Conservation (phyloP, 352 stramenopile species). For the Achlya hypogyna region DNA sequence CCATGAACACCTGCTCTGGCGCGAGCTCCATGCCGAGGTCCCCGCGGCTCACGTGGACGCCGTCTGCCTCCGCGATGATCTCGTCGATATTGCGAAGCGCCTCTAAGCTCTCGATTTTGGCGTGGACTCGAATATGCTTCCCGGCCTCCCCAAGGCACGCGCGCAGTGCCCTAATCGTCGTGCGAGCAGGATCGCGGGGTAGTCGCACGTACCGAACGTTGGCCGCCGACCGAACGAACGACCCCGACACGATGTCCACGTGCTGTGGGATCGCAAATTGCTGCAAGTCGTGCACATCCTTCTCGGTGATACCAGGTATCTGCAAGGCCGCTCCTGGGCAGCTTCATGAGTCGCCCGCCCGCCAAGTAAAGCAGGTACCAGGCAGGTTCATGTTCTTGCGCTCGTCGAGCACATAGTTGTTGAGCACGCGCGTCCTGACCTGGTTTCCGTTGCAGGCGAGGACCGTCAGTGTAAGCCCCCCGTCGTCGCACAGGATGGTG, state of each 20-base stretch:
- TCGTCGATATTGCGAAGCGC: conserved; percentile 94
- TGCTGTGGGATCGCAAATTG: conserved; percentile 95
- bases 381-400: conserved; percentile 98
- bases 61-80: conserved; percentile 96
- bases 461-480: conserved; percentile 89
- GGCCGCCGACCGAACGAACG: conserved; percentile 95
- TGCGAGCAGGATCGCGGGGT: background rate
- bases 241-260: conserved; percentile 98
- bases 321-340: conserved; percentile 56
- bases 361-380: conserved; percentile 30
- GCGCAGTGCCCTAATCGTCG: conserved; percentile 38
- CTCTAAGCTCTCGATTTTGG: conserved; percentile 99
- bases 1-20: conserved; percentile 97
- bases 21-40: conserved; percentile 99
- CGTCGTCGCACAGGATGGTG: conserved; percentile 95
- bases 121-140: conserved; percentile 91
- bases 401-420: conserved; percentile 88
- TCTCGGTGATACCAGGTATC: conserved; percentile 91
- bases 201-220: conserved; percentile 85
- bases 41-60: conserved; percentile 98
- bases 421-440: conserved; percentile 69
- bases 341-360: background rate
- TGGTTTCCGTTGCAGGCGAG: conserved; percentile 58
- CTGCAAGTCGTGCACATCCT: conserved; percentile 88
- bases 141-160: conserved; percentile 74